Evolutionary conservation across 108 stramenopile species (phyloP).

Genomic region (Cyclostephanos invisitatus): DNA sequence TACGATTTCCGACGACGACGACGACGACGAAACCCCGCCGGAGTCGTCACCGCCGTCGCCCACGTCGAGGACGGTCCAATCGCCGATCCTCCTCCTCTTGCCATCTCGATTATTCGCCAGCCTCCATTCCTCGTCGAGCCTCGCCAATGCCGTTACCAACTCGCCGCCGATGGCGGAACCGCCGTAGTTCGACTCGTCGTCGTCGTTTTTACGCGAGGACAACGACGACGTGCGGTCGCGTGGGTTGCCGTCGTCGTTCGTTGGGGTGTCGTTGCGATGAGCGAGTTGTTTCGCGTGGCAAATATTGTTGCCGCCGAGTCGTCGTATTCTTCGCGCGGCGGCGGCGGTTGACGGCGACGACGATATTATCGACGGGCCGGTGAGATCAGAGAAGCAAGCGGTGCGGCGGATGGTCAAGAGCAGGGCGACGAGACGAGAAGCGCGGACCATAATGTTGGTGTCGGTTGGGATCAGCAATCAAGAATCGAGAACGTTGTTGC

Average conservation of each 20-base stretch:
- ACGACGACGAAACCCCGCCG: not conserved
- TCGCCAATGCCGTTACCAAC: constrained; percentile 52
- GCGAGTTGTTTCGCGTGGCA: not conserved
- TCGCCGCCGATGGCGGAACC: constrained; percentile 29
- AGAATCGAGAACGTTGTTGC: no score
- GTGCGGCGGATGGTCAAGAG: not conserved
- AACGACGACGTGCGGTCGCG: not conserved
- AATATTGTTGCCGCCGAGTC: no score
- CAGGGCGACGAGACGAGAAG: not conserved
- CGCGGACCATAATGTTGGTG: not conserved
- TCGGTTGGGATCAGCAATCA: no score
- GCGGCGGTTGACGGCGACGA: not conserved
- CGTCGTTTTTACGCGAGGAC: not conserved
- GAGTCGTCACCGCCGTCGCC: constrained; percentile 35
- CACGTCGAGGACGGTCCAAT: constrained; percentile 65
- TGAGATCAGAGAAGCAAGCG: not conserved
- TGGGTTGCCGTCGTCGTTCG: not conserved
- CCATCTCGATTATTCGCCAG: constrained; percentile 45
- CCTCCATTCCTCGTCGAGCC: constrained; percentile 72
- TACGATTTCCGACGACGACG: constrained; percentile 50
- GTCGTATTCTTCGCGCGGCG: no score
- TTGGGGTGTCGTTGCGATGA: not conserved
- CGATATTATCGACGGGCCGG: constrained; percentile 2
- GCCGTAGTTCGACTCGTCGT: not conserved
- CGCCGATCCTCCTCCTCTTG: constrained; percentile 47